Conservation (phyloP, 805 yeast species). For the Spathaspora boniae region DNA sequence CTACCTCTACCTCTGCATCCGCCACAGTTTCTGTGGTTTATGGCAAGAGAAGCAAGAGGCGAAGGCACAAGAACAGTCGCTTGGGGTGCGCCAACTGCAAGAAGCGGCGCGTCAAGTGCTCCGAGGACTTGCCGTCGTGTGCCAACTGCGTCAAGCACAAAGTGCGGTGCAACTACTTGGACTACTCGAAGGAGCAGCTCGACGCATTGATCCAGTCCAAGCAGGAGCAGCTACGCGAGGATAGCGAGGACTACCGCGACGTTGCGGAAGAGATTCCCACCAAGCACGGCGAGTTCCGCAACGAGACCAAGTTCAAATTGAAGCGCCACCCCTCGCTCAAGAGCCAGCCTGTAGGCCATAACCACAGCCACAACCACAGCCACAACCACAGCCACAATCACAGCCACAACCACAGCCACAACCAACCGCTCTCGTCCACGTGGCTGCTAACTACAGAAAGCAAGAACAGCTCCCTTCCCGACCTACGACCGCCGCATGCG, state of each 20-base stretch:
- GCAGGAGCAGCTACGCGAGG: slow-evolving; percentile 5
- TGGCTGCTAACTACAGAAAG: too few species aligned
- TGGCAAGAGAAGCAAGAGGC: slow-evolving; percentile 14
- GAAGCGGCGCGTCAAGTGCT: slow-evolving; percentile 47
- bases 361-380: too few species aligned
- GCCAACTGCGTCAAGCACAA: slow-evolving; percentile 38
- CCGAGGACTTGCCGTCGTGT: slow-evolving; percentile 38
- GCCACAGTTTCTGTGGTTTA: background rate
- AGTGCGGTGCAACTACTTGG: slow-evolving; percentile 37
- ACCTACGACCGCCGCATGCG: too few species aligned
- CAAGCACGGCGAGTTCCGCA: too few species aligned
- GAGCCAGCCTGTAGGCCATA: too few species aligned
- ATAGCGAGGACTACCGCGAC: background rate
- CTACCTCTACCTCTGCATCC: slow-evolving; percentile 3
- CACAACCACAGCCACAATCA: too few species aligned
- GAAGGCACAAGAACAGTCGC: slow-evolving; percentile 34
- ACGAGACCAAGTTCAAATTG: too few species aligned
- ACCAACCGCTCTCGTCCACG: too few species aligned
- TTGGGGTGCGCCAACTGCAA: slow-evolving; percentile 51
- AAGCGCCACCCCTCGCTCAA: too few species aligned
- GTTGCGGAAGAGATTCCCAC: background rate
- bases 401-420: too few species aligned
- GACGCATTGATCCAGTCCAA: slow-evolving; percentile 16
- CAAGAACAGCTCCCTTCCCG: too few species aligned
- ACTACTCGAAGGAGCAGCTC: slow-evolving; percentile 29